Conservation (phyloP, 495 filamentous ascomycete species). For the Aspergillus ellipticus region DNA sequence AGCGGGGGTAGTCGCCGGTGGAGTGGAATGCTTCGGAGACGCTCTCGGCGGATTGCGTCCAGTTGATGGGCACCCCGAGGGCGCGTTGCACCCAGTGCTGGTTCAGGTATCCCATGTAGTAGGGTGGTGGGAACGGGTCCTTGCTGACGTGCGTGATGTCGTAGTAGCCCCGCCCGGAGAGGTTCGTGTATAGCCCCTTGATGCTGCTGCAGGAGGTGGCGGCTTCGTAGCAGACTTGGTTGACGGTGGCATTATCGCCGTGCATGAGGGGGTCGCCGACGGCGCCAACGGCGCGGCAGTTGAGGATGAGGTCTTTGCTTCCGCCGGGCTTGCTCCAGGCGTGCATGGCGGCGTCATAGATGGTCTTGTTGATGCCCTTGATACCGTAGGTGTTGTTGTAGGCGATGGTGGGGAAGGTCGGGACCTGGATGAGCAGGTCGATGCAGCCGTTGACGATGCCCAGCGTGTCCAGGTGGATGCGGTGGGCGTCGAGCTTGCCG, state of each 20-base stretch:
- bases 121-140: conserved; percentile 62
- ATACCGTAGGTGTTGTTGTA: conserved; percentile 76
- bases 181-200: conserved; percentile 31
- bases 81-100: conserved; percentile 58
- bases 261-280: conserved; percentile 44
- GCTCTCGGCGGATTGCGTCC: conserved; percentile 46
- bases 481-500: conserved; percentile 27
- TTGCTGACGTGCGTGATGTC: conserved; percentile 53
- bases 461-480: conserved; percentile 48
- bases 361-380: conserved; percentile 54
- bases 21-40: conserved; percentile 50
- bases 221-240: conserved; percentile 37
- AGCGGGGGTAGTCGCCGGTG: conserved; percentile 44
- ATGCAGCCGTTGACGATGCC: conserved; percentile 70
- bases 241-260: conserved; percentile 42
- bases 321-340: conserved; percentile 51
- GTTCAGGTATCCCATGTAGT: conserved; percentile 62
- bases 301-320: conserved; percentile 54
- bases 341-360: conserved; percentile 46
- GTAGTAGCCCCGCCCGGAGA: conserved; percentile 52
- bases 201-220: conserved; percentile 34
- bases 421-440: conserved; percentile 65
- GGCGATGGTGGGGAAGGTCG: conserved; percentile 64
- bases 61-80: conserved; percentile 66
- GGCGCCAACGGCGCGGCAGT: conserved; percentile 40